These are phyloP conservation scores for Brassica juncea DNA, from an alignment of 345 rosid species.

Conservation along the genomic window DNA sequence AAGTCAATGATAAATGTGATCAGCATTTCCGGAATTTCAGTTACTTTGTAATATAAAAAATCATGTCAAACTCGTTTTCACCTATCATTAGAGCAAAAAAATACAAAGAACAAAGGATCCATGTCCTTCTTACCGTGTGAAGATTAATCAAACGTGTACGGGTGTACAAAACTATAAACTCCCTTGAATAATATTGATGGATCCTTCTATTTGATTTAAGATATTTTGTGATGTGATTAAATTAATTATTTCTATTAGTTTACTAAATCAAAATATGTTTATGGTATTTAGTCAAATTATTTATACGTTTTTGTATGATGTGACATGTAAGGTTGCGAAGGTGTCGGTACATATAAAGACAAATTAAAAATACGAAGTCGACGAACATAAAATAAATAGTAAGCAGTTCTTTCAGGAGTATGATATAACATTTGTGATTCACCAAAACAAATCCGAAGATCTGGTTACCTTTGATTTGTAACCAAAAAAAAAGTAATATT, in stretches of 20 bases:
- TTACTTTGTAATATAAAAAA: not conserved
- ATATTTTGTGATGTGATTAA: slow-evolving; percentile 4
- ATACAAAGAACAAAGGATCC: slow-evolving; percentile 1
- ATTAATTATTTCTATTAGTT: not conserved
- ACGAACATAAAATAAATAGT: not conserved
- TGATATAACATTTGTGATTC: not conserved
- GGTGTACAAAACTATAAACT: not conserved
- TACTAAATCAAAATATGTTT: not conserved
- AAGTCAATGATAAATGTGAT: slow-evolving; percentile 40
- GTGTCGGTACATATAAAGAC: not conserved
- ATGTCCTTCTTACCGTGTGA: slow-evolving; percentile 16
- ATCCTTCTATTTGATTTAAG: not conserved
- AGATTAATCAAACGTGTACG: slow-evolving; percentile 37
- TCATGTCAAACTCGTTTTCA: slow-evolving; percentile 25
- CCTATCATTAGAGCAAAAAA: not conserved
- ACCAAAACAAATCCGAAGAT: not conserved
- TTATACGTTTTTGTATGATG: not conserved
- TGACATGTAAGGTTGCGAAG: not conserved
- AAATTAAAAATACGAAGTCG: not conserved
- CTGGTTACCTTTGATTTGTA: not conserved
- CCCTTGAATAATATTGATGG: not conserved
- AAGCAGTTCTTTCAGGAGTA: not conserved
- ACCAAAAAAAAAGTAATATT: not conserved
- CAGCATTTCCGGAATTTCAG: slow-evolving; percentile 25
- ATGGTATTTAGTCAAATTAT: not conserved